Percentiles rank a stretch among this genome's conserved stretches.
Conservation (phyloP, 164 flowering plant genomes). For the Berberis vulgaris region DNA sequence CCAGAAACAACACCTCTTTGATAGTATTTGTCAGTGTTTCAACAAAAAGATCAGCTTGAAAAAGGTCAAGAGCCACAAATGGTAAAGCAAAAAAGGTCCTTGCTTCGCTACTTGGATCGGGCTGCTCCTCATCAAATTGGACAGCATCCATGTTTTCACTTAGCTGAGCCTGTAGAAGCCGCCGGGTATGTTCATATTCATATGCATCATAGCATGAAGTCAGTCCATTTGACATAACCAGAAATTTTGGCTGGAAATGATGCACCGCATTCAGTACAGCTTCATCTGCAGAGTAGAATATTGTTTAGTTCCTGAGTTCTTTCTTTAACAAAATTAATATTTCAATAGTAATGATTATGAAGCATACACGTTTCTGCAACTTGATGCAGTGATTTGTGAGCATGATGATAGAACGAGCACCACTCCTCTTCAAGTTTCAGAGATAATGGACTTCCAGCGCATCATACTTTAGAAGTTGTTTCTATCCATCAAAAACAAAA, state of each 20-base stretch:
- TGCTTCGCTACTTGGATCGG: conserved; percentile 22
- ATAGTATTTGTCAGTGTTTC: conserved; percentile 34
- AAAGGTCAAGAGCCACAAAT: conserved; percentile 46
- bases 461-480: conserved; percentile 27
- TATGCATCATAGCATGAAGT: conserved; percentile 64
- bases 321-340: too few species aligned
- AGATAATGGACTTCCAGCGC: conserved; percentile 22
- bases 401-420: conserved; percentile 78
- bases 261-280: conserved; percentile 60
- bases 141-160: conserved; percentile 20
- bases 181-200: conserved; percentile 55
- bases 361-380: conserved; percentile 71
- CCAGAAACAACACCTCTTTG: conserved; percentile 52
- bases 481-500: conserved; percentile 56
- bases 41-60: conserved; percentile 35
- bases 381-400: conserved; percentile 60
- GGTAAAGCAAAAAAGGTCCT: conserved; percentile 55
- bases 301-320: too few species aligned
- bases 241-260: conserved; percentile 66
- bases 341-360: background rate
- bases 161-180: conserved; percentile 29
- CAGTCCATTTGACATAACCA: conserved; percentile 29
- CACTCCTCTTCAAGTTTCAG: conserved; percentile 73
- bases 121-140: conserved; percentile 22
- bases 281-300: conserved; percentile 51